Conservation (phyloP, 345 rosid species). For the Rubroshorea leprosula region DNA sequence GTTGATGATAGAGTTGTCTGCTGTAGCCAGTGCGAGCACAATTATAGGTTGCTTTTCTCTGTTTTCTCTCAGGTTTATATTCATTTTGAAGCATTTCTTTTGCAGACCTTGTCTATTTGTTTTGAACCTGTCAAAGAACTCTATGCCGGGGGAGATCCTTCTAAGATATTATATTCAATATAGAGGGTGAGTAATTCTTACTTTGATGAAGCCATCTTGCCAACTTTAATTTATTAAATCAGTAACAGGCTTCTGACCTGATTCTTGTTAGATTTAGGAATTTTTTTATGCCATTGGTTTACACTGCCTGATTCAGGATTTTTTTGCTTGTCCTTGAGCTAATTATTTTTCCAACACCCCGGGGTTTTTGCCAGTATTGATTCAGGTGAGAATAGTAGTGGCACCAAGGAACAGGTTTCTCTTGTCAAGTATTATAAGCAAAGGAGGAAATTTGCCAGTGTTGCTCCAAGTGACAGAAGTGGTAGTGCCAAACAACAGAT, state of each 20-base stretch:
- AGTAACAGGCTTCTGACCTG: slow-evolving; percentile 5
- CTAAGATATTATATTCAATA: slow-evolving; percentile 66
- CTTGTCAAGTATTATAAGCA: background rate
- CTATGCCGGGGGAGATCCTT: slow-evolving; percentile 49
- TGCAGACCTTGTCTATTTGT: slow-evolving; percentile 24
- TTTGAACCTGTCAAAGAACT: slow-evolving; percentile 63
- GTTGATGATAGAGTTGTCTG: slow-evolving; percentile 25
- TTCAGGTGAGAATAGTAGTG: background rate
- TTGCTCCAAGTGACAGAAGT: no score
- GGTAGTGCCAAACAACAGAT: background rate
- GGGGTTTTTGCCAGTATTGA: background rate
- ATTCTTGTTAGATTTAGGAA: slow-evolving; percentile 16
- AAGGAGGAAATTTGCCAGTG: no score
- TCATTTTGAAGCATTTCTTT: slow-evolving; percentile 20
- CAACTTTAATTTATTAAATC: slow-evolving; percentile 7
- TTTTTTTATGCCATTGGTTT: no score
- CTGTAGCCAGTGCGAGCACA: slow-evolving; percentile 63
- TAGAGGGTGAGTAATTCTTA: slow-evolving; percentile 47
- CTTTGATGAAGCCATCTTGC: slow-evolving; percentile 1
- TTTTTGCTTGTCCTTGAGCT: no score
- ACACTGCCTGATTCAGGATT: background rate
- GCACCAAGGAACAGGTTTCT: background rate
- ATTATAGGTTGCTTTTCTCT: slow-evolving; percentile 42
- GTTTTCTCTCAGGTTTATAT: background rate
- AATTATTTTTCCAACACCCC: no score